Evolutionary conservation across 805 yeast species (phyloP).

Genomic region (Brettanomyces bruxellensis): DNA sequence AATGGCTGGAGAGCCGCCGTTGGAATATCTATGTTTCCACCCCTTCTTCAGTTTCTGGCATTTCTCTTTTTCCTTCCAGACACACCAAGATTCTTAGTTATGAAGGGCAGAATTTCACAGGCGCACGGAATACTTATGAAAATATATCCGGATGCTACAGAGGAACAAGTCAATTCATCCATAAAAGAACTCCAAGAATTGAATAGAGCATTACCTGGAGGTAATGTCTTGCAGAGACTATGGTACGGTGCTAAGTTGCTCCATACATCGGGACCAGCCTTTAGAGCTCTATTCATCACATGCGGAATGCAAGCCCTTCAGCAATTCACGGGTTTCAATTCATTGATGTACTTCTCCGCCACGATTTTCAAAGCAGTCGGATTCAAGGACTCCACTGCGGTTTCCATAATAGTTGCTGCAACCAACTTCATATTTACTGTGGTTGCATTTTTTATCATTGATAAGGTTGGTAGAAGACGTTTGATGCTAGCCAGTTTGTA

Average conservation of each 20-base stretch:
- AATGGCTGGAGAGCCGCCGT: constrained; percentile 94
- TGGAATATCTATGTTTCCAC: constrained; percentile 84
- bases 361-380: constrained; percentile 91
- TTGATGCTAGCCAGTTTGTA: constrained; percentile 73
- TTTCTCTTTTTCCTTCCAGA: constrained; percentile 83
- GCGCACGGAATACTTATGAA: constrained; percentile 60
- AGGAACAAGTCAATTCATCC: constrained; percentile 54
- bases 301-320: constrained; percentile 95
- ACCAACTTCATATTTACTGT: constrained; percentile 87
- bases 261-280: constrained; percentile 66
- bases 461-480: constrained; percentile 78
- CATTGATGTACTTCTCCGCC: constrained; percentile 90
- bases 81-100: constrained; percentile 83
- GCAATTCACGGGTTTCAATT: constrained; percentile 94
- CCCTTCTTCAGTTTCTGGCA: constrained; percentile 63
- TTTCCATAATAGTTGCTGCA: constrained; percentile 86
- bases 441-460: constrained; percentile 80
- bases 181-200: constrained; percentile 53
- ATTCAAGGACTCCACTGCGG: constrained; percentile 81
- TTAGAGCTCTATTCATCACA: constrained; percentile 81
- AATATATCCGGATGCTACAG: constrained; percentile 56
- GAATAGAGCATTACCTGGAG: constrained; percentile 38
- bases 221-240: constrained; percentile 31
- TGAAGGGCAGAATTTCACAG: constrained; percentile 51
- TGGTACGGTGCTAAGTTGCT: constrained; percentile 55